Evolutionary conservation across 495 filamentous ascomycete species (phyloP).

Genomic region (Lophiotrema nucula): DNA sequence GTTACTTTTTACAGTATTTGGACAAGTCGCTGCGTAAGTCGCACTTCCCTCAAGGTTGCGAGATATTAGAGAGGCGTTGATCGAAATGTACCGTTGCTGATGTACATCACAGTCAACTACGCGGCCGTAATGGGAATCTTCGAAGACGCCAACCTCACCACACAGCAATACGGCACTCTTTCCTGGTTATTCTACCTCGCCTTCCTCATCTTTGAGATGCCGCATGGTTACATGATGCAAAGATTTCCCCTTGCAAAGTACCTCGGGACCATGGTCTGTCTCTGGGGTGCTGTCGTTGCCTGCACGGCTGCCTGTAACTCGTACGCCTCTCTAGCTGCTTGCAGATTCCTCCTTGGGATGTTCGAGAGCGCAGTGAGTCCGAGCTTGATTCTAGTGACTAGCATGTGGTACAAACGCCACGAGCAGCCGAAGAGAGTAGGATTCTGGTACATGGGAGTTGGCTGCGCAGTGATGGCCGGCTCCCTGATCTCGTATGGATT

Average conservation of each 20-base stretch:
- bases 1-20: not conserved
- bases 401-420: conserved; percentile 54
- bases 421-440: conserved; percentile 60
- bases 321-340: conserved; percentile 54
- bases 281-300: conserved; percentile 60
- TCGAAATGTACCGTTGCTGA: not conserved
- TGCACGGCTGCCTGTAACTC: conserved; percentile 54
- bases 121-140: conserved; percentile 37
- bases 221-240: conserved; percentile 55
- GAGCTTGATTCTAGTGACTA: conserved; percentile 35
- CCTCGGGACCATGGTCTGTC: conserved; percentile 56
- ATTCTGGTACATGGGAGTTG: conserved; percentile 55
- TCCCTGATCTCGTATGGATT: conserved; percentile 43
- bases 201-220: conserved; percentile 49
- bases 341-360: conserved; percentile 57
- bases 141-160: conserved; percentile 51
- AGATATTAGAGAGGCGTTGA: too few species aligned
- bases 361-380: conserved; percentile 52
- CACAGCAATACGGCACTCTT: conserved; percentile 64
- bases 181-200: conserved; percentile 76
- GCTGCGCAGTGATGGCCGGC: conserved; percentile 4
- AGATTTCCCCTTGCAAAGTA: conserved; percentile 57
- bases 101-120: not conserved
- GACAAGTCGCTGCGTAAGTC: conserved; percentile 6
- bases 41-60: not conserved